Conservation (phyloP, 2,329 filamentous ascomycete species). For the Alternaria longipes region DNA sequence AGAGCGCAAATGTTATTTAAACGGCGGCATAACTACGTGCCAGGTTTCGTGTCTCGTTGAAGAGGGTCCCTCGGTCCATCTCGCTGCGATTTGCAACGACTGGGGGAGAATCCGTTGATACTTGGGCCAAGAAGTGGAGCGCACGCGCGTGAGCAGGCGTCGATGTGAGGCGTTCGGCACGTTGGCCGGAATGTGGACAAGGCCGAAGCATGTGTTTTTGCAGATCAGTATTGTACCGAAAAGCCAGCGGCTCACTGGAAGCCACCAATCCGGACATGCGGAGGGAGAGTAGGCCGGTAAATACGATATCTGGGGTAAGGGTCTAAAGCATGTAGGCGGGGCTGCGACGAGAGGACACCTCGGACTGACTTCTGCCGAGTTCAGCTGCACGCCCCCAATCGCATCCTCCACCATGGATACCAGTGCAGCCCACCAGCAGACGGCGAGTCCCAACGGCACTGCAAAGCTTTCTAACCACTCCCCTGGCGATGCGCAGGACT, state of each 20-base stretch:
- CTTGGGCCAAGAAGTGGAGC: slow-evolving; percentile 31
- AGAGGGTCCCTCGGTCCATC: slow-evolving; percentile 41
- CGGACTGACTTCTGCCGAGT: slow-evolving; percentile 26
- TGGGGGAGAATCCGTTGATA: slow-evolving; percentile 23
- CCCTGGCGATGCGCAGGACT: slow-evolving; percentile 47
- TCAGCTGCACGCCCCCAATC: slow-evolving; percentile 32
- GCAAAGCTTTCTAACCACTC: slow-evolving; percentile 47
- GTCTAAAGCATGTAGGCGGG: slow-evolving; percentile 31
- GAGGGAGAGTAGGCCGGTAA: slow-evolving; percentile 12
- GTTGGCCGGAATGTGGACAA: slow-evolving; percentile 1
- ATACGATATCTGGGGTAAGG: slow-evolving; percentile 27
- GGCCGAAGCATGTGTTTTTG: slow-evolving; percentile 12
- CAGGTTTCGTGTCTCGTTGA: slow-evolving; percentile 13
- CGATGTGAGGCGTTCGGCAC: slow-evolving; percentile 18
- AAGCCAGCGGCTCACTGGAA: slow-evolving; percentile 7
- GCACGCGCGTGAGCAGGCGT: slow-evolving; percentile 18
- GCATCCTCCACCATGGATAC: slow-evolving; percentile 44
- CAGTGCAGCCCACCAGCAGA: slow-evolving; percentile 35
- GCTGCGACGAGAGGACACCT: slow-evolving; percentile 29
- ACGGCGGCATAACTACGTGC: slow-evolving; percentile 22
- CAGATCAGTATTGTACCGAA: slow-evolving; percentile 11
- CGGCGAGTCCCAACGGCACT: slow-evolving; percentile 43
- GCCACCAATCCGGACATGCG: slow-evolving; percentile 28
- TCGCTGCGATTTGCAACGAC: slow-evolving; percentile 39
- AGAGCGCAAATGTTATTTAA: slow-evolving; percentile 33